Base-by-base conservation (phyloP, 2,329 filamentous ascomycete genomes). In the Botrytis fabae region DNA sequence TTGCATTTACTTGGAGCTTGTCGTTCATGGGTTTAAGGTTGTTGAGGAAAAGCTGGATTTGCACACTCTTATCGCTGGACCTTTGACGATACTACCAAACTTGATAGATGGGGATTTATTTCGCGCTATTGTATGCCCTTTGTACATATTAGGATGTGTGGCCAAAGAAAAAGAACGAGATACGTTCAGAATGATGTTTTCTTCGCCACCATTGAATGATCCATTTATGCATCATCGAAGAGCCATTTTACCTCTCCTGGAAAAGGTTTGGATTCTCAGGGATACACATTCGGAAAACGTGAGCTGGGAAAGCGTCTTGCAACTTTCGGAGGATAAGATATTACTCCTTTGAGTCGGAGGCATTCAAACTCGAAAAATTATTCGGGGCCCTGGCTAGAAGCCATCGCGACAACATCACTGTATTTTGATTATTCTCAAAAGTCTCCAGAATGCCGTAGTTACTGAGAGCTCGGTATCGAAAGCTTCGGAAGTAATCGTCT, bases 111-210 rank as follows among this genome's bases (percentile, higher is more conserved):
- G 25, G 12, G 63, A 77, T 63, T 51, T 77, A 28, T 62, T 78
- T 16, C 75, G 76, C 8, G 75, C 75, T 22, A 63, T 79, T 1
- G 73, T 80, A 4, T 75, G 69, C 51, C 78, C 79, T 7, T 54
- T 80, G 10, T 80, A 75, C 68, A 74, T 80, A 25, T 68, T 80
- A 18, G 78, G 76, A 40, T 77, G 66, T 62, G 75, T 76, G 66
- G 77, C 76, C 20, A 75, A 74, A 35, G 44, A 54, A 61, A 74
- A 75, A 44, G 76, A 80, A n/a, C 73, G 78, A 54, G 48, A 76
- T 35, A 74, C 76, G 28, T 80, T 80, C 59, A 75, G 75, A 75
- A 57, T 73, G 25, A 48, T 75, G 1, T 80, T 80, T 69, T 77
- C 76, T 25, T 73, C 75, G 35, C 57, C 72, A 18, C 77, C 78